Conservation (phyloP, 2,329 filamentous ascomycete species). For the Lasiodiplodia sp. region DNA sequence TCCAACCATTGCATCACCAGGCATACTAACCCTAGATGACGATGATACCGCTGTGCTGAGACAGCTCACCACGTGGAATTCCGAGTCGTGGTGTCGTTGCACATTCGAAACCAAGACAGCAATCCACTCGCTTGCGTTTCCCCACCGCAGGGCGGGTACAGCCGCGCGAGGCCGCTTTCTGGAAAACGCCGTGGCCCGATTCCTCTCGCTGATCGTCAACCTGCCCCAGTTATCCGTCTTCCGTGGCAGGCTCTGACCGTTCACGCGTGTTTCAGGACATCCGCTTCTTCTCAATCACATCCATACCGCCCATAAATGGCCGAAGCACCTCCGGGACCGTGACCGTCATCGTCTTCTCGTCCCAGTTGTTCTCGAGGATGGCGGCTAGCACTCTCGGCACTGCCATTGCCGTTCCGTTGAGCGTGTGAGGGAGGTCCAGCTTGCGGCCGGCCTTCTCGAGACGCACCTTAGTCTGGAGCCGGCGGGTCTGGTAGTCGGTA, state of each 20-base stretch:
- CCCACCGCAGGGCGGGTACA: slow-evolving; percentile 17
- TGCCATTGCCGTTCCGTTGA: slow-evolving; percentile 93
- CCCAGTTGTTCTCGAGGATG: slow-evolving; percentile 89
- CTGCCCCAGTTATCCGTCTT: slow-evolving; percentile 10
- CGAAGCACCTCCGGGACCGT: slow-evolving; percentile 79
- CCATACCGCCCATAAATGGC: slow-evolving; percentile 76
- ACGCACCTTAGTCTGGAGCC: slow-evolving; percentile 78
- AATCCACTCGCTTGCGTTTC: slow-evolving; percentile 23
- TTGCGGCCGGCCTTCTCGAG: slow-evolving; percentile 54
- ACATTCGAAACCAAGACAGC: slow-evolving; percentile 8
- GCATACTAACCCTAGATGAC: slow-evolving; percentile 7
- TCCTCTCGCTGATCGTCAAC: slow-evolving; percentile 6
- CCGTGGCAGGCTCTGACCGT: slow-evolving; percentile 11
- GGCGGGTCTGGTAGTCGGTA: slow-evolving; percentile 90
- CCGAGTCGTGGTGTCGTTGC: slow-evolving; percentile 20
- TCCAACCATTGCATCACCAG: slow-evolving; percentile 24
- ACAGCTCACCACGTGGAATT: slow-evolving; percentile 17
- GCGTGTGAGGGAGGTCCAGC: slow-evolving; percentile 80
- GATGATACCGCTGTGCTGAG: slow-evolving; percentile 9
- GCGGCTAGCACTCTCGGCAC: slow-evolving; percentile 89
- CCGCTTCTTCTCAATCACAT: slow-evolving; percentile 40
- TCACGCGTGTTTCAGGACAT: slow-evolving; percentile 21
- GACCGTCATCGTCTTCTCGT: slow-evolving; percentile 71
- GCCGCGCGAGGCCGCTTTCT: slow-evolving; percentile 19
- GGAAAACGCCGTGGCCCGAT: slow-evolving; percentile 16